Evolutionary conservation across 2,329 filamentous ascomycete species (phyloP).

Genomic region (Alternaria triticina): DNA sequence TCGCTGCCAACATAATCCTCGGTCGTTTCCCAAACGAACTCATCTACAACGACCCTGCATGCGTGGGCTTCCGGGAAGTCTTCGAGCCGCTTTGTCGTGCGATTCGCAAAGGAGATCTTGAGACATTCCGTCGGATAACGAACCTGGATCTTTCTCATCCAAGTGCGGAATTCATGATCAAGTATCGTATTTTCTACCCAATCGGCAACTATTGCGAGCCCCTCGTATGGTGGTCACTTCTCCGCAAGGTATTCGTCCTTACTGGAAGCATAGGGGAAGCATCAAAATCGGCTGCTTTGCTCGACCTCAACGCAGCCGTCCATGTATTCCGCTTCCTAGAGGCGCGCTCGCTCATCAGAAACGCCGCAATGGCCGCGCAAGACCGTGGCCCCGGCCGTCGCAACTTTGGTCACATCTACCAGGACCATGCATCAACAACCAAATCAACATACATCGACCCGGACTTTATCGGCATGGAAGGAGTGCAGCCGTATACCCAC

Average conservation of each 20-base stretch:
- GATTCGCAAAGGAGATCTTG: slow-evolving; percentile 75
- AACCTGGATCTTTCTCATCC: slow-evolving; percentile 46
- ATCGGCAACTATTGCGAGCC: slow-evolving; percentile 79
- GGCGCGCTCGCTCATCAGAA: slow-evolving; percentile 50
- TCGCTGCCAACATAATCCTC: slow-evolving; percentile 81
- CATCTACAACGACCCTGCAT: slow-evolving; percentile 75
- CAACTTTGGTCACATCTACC: slow-evolving; percentile 54
- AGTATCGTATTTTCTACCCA: slow-evolving; percentile 76
- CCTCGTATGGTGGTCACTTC: slow-evolving; percentile 82
- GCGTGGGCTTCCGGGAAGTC: slow-evolving; percentile 65
- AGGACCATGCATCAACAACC: slow-evolving; percentile 57
- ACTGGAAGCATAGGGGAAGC: slow-evolving; percentile 70
- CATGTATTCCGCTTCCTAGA: slow-evolving; percentile 70
- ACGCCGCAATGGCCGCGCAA: slow-evolving; percentile 33
- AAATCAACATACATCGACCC: slow-evolving; percentile 50
- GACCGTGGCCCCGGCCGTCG: slow-evolving; percentile 43
- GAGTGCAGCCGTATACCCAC: slow-evolving; percentile 36
- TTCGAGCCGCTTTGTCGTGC: slow-evolving; percentile 78
- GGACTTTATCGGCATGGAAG: slow-evolving; percentile 52
- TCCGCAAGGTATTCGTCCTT: slow-evolving; percentile 77
- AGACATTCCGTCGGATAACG: slow-evolving; percentile 74
- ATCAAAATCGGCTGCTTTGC: slow-evolving; percentile 65
- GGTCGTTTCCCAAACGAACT: slow-evolving; percentile 76
- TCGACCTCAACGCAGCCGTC: slow-evolving; percentile 74
- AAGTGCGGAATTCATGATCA: slow-evolving; percentile 69